Percentiles rank a stretch among this genome's conserved stretches.
Conservation (phyloP, 140 eudicot species). For the Stevia rebaudiana region DNA sequence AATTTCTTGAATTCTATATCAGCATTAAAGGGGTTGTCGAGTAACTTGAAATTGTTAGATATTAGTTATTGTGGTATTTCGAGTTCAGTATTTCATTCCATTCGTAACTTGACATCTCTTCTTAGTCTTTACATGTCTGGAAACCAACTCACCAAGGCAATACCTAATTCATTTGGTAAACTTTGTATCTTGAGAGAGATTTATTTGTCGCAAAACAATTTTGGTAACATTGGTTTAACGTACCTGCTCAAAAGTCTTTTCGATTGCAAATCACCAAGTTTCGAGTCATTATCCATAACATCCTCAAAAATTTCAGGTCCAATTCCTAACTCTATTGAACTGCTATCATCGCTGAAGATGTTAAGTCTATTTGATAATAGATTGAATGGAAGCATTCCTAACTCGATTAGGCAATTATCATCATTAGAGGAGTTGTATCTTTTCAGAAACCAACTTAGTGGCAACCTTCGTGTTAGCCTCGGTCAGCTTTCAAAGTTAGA, state of each 20-base stretch:
- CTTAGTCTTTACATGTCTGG: not conserved
- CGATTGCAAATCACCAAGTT: not conserved
- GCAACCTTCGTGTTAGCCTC: too few relatives aligned
- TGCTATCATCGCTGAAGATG: not conserved
- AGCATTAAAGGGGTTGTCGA: too few relatives aligned
- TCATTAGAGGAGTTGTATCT: not conserved
- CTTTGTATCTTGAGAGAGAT: not conserved
- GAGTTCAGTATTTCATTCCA: not conserved
- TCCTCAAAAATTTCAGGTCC: not conserved
- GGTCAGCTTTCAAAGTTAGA: too few relatives aligned
- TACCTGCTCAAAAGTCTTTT: not conserved
- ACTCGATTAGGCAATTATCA: not conserved
- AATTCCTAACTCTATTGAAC: too few relatives aligned
- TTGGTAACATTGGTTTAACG: too few relatives aligned
- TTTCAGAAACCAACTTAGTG: conserved; percentile 5
- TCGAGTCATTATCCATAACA: not conserved
- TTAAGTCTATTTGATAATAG: not conserved
- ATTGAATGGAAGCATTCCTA: conserved; percentile 4
- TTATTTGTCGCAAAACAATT: too few relatives aligned
- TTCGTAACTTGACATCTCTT: not conserved
- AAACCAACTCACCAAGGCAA: not conserved
- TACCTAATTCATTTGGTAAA: not conserved
- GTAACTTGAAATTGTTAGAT: too few relatives aligned
- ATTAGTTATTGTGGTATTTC: not conserved
- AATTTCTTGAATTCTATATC: too few relatives aligned